Base-by-base conservation (phyloP, 768 basidiomycete species). In the Candolleomyces aberdarensis region DNA sequence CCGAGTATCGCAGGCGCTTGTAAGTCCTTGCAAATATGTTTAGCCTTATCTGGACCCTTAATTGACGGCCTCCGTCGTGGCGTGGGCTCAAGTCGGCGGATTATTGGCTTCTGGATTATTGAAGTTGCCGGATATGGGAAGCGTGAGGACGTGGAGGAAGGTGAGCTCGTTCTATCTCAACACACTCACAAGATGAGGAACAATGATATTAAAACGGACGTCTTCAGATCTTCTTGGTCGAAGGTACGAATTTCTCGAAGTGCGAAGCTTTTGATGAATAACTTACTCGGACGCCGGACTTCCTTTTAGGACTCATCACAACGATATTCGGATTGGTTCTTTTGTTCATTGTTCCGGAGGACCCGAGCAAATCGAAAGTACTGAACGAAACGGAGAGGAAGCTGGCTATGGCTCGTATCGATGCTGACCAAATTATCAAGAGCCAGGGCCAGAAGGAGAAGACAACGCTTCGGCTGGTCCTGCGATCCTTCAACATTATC, bases 201-300 rank as follows among this genome's bases (percentile, higher is more conserved):
- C 19, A 13, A 47, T 10, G n/a, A 32, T 48, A 22, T 20, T 22
- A 7, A 39, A 22, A 8, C 48, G 13, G 47, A n/a, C 10, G n/a
- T 29, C 36, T 36, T 6, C 32, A 80, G 67, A 77, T 80, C 36
- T 79, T 79, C 58, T 70, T 79, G 41, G 60, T 79, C 44, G 78
- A 80, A 72, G 79, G 76, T 75, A 59, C 57, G 48, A 36, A 44
- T 7, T 32, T 36, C 48, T 14, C 10, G 0, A 22, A 7, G 36
- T 11, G 36, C 11, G 36, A 36, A 36, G 36, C 36, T 8, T 36
- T 36, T 36, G 8, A 11, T 36, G 1, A 11, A 36, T 2, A 36
- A 36, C 36, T 36, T 11, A 36, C 36, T 36, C 36, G 36, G 36
- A 36, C 43, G 36, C 32, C 53, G 20, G 3, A 10, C 50, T 36